Evolutionary conservation across 225 moss, liverwort and hornwort species (phyloP), one percentile per base, ranked within the genome.

Genomic region (Polytrichum formosum): DNA sequence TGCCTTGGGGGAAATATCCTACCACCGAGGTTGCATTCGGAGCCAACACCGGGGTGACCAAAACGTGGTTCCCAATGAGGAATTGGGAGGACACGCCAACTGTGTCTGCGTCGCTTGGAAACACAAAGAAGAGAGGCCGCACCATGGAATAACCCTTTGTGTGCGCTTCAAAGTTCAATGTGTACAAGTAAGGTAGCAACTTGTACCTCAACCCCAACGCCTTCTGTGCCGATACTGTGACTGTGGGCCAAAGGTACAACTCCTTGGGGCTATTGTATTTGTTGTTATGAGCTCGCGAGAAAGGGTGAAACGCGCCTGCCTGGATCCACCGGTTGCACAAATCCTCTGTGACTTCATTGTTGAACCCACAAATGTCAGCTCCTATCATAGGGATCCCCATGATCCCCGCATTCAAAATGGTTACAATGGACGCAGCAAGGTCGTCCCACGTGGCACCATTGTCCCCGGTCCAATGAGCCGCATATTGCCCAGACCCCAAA

Each of bases 251-350:
- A 5, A 78, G 18, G 22, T 85, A 88, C 2, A 88, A 82, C 80
- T 88, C 85, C 35, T 88, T 84, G 13, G 29, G 31, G 37, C 19
- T 59, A 68, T 67, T 56, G 25, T 18, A 17, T 21, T 71, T 78
- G 7, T 77, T 69, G 13, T 72, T 59, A 56, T 88, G 88, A 65
- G 82, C 72, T 55, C 93, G 76, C 5, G 91, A 78, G 65, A 96
- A 93, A 2, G 96, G 93, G 26, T 96, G 93, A 64, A 96, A 93
- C 2, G 96, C 93, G 2, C 90, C 96, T 0, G 81, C 74, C 72
- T 96, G 88, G 35, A 96, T 93, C 88, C 88, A 88, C 22, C 88
- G 78, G 28, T 70, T 79, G 66, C 84, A 84, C 16, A 85, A 80
- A 67, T 87, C 83, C 74, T 87, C 80, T 13, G 72, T 74, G 3